phyloP scores from a whole-genome alignment of 208 protist genomes.

The Blechomonas ayalai region DNA sequence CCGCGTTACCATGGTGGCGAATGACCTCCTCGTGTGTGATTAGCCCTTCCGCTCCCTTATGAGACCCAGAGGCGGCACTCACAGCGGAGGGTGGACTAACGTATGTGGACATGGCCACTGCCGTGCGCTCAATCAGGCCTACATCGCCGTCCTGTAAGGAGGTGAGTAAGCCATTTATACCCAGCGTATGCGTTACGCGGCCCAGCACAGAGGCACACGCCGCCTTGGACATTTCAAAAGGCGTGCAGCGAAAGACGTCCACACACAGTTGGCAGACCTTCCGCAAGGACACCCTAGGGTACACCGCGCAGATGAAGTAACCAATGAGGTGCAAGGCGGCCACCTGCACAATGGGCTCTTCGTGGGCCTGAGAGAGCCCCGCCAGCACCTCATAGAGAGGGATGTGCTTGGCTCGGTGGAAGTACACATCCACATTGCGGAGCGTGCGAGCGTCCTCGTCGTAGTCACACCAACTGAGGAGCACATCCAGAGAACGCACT shows the following conservation, averaged over 20 bases:
- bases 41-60: not conserved
- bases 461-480: constrained; percentile 73
- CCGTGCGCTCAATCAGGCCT: constrained; percentile 2
- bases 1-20: constrained; percentile 37
- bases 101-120: constrained; percentile 6
- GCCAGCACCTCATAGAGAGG: constrained; percentile 37
- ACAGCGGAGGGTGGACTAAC: too few species aligned
- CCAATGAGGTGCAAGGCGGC: constrained; percentile 64
- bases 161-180: not conserved
- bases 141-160: constrained; percentile 1
- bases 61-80: constrained; percentile 9
- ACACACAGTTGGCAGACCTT: constrained; percentile 30
- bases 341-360: constrained; percentile 46
- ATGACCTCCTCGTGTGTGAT: constrained; percentile 62
- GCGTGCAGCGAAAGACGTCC: constrained; percentile 68
- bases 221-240: constrained; percentile 71
- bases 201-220: constrained; percentile 56
- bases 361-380: constrained; percentile 18
- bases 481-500: constrained; percentile 59
- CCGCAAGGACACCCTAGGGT: constrained; percentile 46
- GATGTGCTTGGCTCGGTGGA: constrained; percentile 5
- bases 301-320: constrained; percentile 24
- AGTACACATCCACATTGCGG: constrained; percentile 55
- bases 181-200: constrained; percentile 4
- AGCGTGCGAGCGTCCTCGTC: constrained; percentile 58